These are phyloP conservation scores for Pharnaceum exiguum DNA, from an alignment of 148 eudicot genomes.

Conservation along the genomic window DNA sequence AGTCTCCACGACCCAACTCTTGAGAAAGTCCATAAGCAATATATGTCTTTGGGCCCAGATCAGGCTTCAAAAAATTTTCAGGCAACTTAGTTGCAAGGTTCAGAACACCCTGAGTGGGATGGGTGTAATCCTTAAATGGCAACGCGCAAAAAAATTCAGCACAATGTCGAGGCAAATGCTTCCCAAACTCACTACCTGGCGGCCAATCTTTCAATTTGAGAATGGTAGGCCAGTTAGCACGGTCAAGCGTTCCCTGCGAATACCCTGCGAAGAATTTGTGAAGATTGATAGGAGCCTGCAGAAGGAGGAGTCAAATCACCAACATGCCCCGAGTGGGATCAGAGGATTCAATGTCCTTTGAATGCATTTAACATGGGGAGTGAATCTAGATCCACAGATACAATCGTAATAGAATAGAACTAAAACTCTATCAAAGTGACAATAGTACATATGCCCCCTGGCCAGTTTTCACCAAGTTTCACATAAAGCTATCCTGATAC, in stretches of 20 bases:
- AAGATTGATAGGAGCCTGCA: constrained; percentile 50
- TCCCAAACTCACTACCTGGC: constrained; percentile 41
- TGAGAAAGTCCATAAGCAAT: constrained; percentile 62
- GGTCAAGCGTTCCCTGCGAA: constrained; percentile 18
- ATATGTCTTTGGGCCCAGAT: constrained; percentile 68
- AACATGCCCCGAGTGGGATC: no score
- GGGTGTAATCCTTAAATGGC: constrained; percentile 69
- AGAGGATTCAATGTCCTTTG: no score
- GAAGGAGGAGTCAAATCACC: neutral
- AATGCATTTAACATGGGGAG: no score
- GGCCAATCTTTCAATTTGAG: constrained; percentile 77
- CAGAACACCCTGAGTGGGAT: constrained; percentile 44
- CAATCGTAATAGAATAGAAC: no score
- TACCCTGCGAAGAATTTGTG: constrained; percentile 57
- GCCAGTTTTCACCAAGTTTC: no score
- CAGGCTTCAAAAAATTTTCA: constrained; percentile 34
- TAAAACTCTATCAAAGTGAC: no score
- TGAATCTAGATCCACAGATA: no score
- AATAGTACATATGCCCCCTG: no score
- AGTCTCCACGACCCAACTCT: constrained; percentile 77
- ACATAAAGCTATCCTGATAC: no score
- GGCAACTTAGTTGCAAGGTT: constrained; percentile 54
- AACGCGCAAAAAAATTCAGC: constrained; percentile 58
- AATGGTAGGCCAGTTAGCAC: constrained; percentile 42
- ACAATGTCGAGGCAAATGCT: constrained; percentile 60